phyloP scores from a whole-genome alignment of 805 yeast species.

The Ogataea kodamae region DNA sequence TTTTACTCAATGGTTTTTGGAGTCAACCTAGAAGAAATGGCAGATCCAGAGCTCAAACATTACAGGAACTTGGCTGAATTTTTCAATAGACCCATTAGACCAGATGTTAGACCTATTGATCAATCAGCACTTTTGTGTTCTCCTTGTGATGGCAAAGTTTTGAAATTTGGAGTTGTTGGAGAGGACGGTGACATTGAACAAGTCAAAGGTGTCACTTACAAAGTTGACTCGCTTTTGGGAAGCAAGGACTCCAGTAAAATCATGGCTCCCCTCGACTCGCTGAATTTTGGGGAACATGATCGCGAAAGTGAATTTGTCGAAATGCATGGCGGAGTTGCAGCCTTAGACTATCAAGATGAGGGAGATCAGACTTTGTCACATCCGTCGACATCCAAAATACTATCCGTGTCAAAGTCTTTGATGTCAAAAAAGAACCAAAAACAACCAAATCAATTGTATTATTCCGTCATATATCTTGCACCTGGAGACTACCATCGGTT shows the following conservation, averaged over 20 bases:
- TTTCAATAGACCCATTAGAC: conserved; percentile 77
- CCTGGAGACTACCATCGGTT: conserved; percentile 98
- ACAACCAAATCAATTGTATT: conserved; percentile 60
- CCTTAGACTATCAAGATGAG: conserved; percentile 49
- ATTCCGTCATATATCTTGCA: conserved; percentile 89
- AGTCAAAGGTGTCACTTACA: conserved; percentile 93
- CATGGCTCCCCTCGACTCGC: conserved; percentile 54
- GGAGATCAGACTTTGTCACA: conserved; percentile 59
- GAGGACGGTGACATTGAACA: conserved; percentile 89
- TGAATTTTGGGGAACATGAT: conserved; percentile 19
- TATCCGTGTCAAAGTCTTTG: conserved; percentile 17
- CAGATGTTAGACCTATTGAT: conserved; percentile 75
- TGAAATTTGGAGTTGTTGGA: conserved; percentile 71
- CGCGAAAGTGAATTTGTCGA: conserved; percentile 19
- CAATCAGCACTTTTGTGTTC: conserved; percentile 65
- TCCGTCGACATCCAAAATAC: conserved; percentile 28
- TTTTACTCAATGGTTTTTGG: conserved; percentile 80
- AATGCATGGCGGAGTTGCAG: conserved; percentile 11
- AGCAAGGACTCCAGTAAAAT: conserved; percentile 38
- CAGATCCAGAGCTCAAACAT: conserved; percentile 69
- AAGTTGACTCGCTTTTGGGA: conserved; percentile 85
- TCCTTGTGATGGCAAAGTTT: conserved; percentile 90
- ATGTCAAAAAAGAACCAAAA: conserved; percentile 15
- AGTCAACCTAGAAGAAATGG: conserved; percentile 85
- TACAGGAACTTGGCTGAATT: conserved; percentile 85